A percentile compares a stretch with the other conserved stretches of the same genome.
These are phyloP conservation scores for Nigrospora osmanthi DNA, from an alignment of 2,329 filamentous ascomycete genomes.

Conservation along the genomic window DNA sequence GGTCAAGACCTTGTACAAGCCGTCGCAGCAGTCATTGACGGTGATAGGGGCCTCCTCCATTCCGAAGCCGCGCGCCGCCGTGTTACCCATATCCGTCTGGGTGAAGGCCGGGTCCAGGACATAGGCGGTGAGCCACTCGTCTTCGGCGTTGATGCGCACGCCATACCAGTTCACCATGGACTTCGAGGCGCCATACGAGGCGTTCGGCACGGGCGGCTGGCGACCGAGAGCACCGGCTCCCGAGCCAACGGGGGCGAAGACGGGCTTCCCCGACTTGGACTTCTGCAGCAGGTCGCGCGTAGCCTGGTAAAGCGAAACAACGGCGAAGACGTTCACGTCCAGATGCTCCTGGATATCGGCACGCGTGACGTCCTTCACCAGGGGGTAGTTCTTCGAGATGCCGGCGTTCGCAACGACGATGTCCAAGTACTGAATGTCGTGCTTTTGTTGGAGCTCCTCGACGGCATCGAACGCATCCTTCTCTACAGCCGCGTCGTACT, in stretches of 20 bases:
- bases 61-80: conserved; percentile 1
- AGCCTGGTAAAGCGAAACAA: conserved; percentile 36
- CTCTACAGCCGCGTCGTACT: background rate
- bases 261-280: conserved; percentile 18
- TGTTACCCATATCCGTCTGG: conserved; percentile 32
- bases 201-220: conserved; percentile 17
- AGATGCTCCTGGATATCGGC: conserved; percentile 28
- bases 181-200: conserved; percentile 37
- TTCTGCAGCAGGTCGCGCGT: conserved; percentile 27
- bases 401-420: background rate
- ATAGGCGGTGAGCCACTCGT: conserved; percentile 22
- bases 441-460: background rate
- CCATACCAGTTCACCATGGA: conserved; percentile 22
- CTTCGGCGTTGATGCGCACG: conserved; percentile 21
- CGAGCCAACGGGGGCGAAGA: conserved; percentile 30
- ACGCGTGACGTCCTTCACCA: conserved; percentile 15
- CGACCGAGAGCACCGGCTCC: conserved; percentile 13
- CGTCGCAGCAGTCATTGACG: background rate
- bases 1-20: background rate
- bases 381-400: background rate
- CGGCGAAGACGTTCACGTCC: conserved; percentile 32
- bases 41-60: background rate
- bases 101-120: conserved; percentile 26
- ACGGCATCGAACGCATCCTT: background rate
- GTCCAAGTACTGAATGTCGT: background rate